Conservation (phyloP, 306 rosid species). For the Castanea mollissima region DNA sequence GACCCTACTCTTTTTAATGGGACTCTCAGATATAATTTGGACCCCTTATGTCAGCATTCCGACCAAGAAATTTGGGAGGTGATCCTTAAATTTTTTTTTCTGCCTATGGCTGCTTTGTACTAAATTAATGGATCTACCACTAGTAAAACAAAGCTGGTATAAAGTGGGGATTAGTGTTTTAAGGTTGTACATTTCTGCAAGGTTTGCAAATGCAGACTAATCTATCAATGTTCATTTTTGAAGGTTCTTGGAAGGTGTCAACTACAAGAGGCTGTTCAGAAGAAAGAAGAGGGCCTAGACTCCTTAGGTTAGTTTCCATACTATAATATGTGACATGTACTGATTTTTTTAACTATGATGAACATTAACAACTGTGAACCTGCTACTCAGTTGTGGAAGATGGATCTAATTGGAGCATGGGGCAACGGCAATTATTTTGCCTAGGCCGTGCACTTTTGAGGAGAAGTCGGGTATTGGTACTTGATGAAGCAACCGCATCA, state of each 20-base stretch:
- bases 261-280: slow-evolving; percentile 65
- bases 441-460: slow-evolving; percentile 87
- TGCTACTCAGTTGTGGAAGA: slow-evolving; percentile 62
- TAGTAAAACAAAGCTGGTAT: too few species aligned
- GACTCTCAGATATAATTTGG: slow-evolving; percentile 50
- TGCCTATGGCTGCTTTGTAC: neutral
- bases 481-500: slow-evolving; percentile 83
- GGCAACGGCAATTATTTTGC: slow-evolving; percentile 84
- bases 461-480: slow-evolving; percentile 72
- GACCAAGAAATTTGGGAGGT: slow-evolving; percentile 56
- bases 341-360: neutral
- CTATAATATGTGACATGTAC: neutral
- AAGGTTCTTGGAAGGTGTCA: slow-evolving; percentile 91
- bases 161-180: neutral
- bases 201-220: neutral
- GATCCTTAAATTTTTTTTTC: neutral
- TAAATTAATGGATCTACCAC: neutral
- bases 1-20: slow-evolving; percentile 58
- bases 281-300: slow-evolving; percentile 65
- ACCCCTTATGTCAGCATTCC: slow-evolving; percentile 45
- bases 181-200: neutral
- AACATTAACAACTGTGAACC: neutral
- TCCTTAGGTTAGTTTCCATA: slow-evolving; percentile 47
- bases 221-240: neutral
- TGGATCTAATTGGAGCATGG: slow-evolving; percentile 98